Conservation (phyloP, 2,329 filamentous ascomycete genomes). For the Cordyceps cateniannulata region DNA sequence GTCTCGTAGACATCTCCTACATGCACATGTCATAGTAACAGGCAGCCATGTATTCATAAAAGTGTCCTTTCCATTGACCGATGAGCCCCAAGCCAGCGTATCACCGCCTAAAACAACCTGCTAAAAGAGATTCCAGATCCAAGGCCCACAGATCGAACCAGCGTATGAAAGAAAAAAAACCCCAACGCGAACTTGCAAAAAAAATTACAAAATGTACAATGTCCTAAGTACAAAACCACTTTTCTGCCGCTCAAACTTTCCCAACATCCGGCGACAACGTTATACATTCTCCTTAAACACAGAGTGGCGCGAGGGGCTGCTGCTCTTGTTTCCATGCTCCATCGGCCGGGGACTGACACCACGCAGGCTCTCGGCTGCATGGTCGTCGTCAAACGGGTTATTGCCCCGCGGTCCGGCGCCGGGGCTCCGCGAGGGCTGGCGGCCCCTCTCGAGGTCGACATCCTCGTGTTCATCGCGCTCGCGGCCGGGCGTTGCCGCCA, state of each 20-base stretch:
- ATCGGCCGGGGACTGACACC: constrained; percentile 75
- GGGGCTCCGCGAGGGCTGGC: constrained; percentile 34
- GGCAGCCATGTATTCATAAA: background rate
- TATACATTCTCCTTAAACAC: constrained; percentile 65
- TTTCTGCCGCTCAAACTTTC: background rate
- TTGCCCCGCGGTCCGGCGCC: constrained; percentile 28
- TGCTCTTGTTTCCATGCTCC: constrained; percentile 33
- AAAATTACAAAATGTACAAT: background rate
- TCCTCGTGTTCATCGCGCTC: constrained; percentile 24
- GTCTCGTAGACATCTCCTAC: background rate
- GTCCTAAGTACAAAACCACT: background rate
- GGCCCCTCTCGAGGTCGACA: constrained; percentile 28
- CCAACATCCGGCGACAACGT: background rate
- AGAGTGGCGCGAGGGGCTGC: constrained; percentile 40
- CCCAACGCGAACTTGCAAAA: background rate
- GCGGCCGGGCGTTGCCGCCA: constrained; percentile 31
- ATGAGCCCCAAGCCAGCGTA: background rate
- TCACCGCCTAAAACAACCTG: background rate
- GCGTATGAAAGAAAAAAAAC: background rate
- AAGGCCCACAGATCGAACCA: background rate
- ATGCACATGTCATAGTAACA: background rate
- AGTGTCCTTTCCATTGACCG: background rate
- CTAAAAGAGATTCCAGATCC: background rate
- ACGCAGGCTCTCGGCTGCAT: constrained; percentile 53
- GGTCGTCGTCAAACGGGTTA: constrained; percentile 66